Conservation (phyloP, 1,284 basidiomycete genomes). For the Coniferiporia sulphurascens region DNA sequence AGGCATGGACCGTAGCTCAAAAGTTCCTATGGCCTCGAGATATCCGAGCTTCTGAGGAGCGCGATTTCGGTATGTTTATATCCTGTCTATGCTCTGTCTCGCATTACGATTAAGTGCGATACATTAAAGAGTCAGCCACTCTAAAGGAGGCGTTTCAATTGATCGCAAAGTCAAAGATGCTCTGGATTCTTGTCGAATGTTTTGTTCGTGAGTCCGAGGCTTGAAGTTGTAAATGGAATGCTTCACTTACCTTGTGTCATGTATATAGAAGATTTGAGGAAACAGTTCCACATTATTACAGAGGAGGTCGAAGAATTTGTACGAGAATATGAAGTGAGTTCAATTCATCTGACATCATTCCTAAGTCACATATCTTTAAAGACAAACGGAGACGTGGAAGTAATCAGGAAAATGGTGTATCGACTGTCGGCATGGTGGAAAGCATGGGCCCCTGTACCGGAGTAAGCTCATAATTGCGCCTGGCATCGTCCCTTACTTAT, state of each 20-base stretch:
- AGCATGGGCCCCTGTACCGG: conserved; percentile 57
- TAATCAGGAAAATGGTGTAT: conserved; percentile 48
- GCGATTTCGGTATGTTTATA: conserved; percentile 32
- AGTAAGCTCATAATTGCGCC: conserved; percentile 33
- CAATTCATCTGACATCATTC: not conserved
- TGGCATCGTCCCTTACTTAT: conserved; percentile 1
- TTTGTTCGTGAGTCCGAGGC: conserved; percentile 10
- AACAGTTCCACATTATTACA: conserved; percentile 53
- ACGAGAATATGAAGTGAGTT: conserved; percentile 52
- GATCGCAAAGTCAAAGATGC: conserved; percentile 15
- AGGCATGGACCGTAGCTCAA: conserved; percentile 63
- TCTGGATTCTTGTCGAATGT: conserved; percentile 17
- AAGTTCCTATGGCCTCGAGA: conserved; percentile 55
- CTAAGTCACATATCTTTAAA: conserved; percentile 24
- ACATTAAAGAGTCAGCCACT: conserved; percentile 1
- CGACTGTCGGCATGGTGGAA: conserved; percentile 62
- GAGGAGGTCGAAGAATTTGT: conserved; percentile 56
- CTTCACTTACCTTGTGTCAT: not conserved
- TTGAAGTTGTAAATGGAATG: not conserved
- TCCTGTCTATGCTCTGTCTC: not conserved
- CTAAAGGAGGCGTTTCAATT: conserved; percentile 15
- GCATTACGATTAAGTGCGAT: not conserved
- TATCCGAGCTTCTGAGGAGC: conserved; percentile 35
- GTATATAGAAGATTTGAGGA: conserved; percentile 54
- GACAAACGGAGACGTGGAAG: conserved; percentile 42